Percentiles rank a stretch among this genome's conserved stretches.
Conservation (phyloP, 257 asterid species). For the Rauvolfia tetraphylla region DNA sequence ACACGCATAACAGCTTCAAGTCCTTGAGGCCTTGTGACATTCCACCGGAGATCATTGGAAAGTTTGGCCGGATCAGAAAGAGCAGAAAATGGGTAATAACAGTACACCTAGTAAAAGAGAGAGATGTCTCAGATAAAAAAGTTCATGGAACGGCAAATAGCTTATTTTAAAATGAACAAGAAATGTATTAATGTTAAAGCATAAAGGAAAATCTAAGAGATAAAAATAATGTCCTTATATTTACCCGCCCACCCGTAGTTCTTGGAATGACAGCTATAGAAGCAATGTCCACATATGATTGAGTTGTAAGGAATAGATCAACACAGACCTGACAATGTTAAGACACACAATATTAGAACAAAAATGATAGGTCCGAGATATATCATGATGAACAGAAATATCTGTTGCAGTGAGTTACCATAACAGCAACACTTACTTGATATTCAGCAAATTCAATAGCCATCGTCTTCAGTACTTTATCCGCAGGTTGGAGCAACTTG, state of each 20-base stretch:
- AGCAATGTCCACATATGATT: conserved; percentile 87
- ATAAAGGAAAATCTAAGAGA: background rate
- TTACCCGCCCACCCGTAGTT: conserved; percentile 98
- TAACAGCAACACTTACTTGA: conserved; percentile 52
- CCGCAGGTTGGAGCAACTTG: conserved; percentile 91
- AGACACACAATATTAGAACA: conserved; percentile 19
- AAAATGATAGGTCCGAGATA: conserved; percentile 4
- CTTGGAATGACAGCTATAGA: conserved; percentile 87
- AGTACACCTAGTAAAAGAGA: conserved; percentile 58
- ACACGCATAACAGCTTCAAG: conserved; percentile 99
- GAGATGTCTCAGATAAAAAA: conserved; percentile 15
- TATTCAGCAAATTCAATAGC: conserved; percentile 98
- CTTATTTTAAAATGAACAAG: background rate
- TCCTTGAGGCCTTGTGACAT: conserved; percentile 95
- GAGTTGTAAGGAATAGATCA: conserved; percentile 92
- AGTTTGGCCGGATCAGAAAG: conserved; percentile 92
- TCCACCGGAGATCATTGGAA: conserved; percentile 98
- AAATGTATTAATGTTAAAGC: background rate
- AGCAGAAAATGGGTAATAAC: conserved; percentile 94
- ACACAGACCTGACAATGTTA: conserved; percentile 73
- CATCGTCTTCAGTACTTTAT: conserved; percentile 79
- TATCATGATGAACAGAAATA: background rate
- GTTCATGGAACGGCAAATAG: background rate
- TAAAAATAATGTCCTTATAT: background rate
- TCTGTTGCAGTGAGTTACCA: conserved; percentile 7